Evolutionary conservation across 108 stramenopile species (phyloP).

Genomic region (Nitzschia sp.): DNA sequence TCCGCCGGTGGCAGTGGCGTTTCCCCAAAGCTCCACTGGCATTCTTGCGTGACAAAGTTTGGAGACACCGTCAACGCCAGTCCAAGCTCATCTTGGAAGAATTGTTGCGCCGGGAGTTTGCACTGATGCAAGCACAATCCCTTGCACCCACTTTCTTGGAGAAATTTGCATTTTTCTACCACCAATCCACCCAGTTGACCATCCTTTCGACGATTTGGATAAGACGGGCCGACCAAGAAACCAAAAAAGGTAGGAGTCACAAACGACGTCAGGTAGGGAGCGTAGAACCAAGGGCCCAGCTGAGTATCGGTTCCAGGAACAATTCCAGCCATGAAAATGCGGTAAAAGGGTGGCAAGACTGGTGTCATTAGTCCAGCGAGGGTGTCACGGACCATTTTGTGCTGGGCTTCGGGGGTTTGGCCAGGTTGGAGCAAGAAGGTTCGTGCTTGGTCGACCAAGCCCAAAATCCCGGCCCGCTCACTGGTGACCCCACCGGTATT

Average conservation of each 20-base stretch:
- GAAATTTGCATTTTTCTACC: slow-evolving; percentile 92
- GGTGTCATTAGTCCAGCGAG: slow-evolving; percentile 88
- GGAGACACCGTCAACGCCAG: slow-evolving; percentile 77
- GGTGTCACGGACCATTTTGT: slow-evolving; percentile 75
- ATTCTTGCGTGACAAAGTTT: slow-evolving; percentile 91
- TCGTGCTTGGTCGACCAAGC: slow-evolving; percentile 83
- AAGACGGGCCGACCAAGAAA: slow-evolving; percentile 82
- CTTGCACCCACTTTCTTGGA: slow-evolving; percentile 88
- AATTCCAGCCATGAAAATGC: slow-evolving; percentile 89
- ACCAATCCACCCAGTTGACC: slow-evolving; percentile 83
- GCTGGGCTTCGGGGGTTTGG: slow-evolving; percentile 69
- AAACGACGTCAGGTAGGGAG: slow-evolving; percentile 79
- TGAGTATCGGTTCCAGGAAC: slow-evolving; percentile 69
- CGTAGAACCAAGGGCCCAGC: slow-evolving; percentile 84
- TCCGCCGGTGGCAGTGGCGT: slow-evolving; percentile 54
- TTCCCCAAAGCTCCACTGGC: slow-evolving; percentile 92
- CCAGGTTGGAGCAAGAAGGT: slow-evolving; percentile 75
- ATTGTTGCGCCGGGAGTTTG: slow-evolving; percentile 86
- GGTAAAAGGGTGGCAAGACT: slow-evolving; percentile 85
- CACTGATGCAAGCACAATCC: slow-evolving; percentile 90
- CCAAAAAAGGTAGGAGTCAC: slow-evolving; percentile 92
- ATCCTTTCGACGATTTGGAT: slow-evolving; percentile 80
- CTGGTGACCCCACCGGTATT: slow-evolving; percentile 58
- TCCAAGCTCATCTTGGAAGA: slow-evolving; percentile 82
- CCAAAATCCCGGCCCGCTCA: slow-evolving; percentile 64